A percentile compares a stretch with the other conserved stretches of the same genome.
These are phyloP conservation scores for Phaeosphaeriaceae sp. DNA, from an alignment of 2,329 filamentous ascomycete species.

Conservation along the genomic window DNA sequence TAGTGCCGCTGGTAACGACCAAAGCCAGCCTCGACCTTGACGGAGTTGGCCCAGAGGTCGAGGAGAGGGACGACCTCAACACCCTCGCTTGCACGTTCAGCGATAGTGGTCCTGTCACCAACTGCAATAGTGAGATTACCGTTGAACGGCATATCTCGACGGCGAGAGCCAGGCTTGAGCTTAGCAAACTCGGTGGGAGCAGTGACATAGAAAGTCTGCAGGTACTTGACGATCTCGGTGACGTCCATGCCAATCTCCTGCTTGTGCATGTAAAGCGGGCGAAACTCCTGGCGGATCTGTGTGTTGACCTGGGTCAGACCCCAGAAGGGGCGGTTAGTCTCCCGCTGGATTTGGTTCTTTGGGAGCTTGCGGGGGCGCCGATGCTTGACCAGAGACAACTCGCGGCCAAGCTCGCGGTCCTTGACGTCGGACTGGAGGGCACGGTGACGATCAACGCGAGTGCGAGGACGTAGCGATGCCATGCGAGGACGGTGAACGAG, in stretches of 20 bases:
- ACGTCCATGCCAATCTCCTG: constrained; percentile 42
- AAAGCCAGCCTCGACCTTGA: constrained; percentile 38
- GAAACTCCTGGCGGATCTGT: constrained; percentile 35
- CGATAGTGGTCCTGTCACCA: constrained; percentile 13
- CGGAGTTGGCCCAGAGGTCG: constrained; percentile 38
- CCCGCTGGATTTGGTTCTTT: constrained; percentile 10
- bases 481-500: constrained; percentile 35
- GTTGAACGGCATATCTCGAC: constrained; percentile 24
- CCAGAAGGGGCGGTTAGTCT: constrained; percentile 32
- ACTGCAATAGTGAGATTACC: constrained; percentile 42
- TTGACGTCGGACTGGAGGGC: constrained; percentile 23
- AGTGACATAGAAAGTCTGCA: constrained; percentile 29
- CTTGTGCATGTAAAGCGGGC: constrained; percentile 26
- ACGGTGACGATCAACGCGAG: constrained; percentile 24
- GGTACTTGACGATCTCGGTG: constrained; percentile 23
- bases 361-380: constrained; percentile 1
- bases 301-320: constrained; percentile 36
- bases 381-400: constrained; percentile 8
- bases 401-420: constrained; percentile 15
- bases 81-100: constrained; percentile 19
- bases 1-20: constrained; percentile 30
- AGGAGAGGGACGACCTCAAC: constrained; percentile 34
- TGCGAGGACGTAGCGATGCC: constrained; percentile 32
- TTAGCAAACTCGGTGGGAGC: constrained; percentile 5
- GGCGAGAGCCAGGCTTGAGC: constrained; percentile 7